Conservation (phyloP, 352 stramenopile genomes). For the Phytophthora meadii region DNA sequence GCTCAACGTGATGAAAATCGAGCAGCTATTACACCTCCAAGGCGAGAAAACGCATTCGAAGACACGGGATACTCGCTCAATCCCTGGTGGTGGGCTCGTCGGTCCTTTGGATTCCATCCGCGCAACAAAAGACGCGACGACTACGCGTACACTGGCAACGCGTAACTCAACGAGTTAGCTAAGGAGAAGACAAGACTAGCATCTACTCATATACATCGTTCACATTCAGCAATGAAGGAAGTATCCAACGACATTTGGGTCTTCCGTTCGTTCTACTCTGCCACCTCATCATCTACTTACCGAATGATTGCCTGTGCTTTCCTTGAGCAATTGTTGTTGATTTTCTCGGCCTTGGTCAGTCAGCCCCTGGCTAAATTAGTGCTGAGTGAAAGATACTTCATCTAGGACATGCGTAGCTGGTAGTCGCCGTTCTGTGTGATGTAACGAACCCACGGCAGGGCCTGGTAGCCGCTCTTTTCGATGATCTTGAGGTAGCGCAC, state of each 20-base stretch:
- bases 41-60: conserved; percentile 28
- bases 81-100: conserved; percentile 24
- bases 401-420: conserved; percentile 98
- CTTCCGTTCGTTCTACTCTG: conserved; percentile 27
- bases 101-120: background rate
- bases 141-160: conserved; percentile 9
- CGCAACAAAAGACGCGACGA: conserved; percentile 15
- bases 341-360: conserved; percentile 17
- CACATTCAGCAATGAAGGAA: conserved; percentile 38
- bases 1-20: conserved; percentile 13
- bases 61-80: background rate
- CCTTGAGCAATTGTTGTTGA: conserved; percentile 24
- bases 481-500: conserved; percentile 99
- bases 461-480: conserved; percentile 99
- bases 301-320: conserved; percentile 29
- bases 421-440: conserved; percentile 99
- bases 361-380: conserved; percentile 16
- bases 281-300: conserved; percentile 33
- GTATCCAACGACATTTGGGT: conserved; percentile 12
- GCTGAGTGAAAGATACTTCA: conserved; percentile 14
- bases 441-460: conserved; percentile 99
- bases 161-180: background rate
- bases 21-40: conserved; percentile 10
- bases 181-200: conserved; percentile 14
- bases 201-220: conserved; percentile 46